Evolutionary conservation across 768 basidiomycete species (phyloP).

Genomic region (Pholiota molesta): DNA sequence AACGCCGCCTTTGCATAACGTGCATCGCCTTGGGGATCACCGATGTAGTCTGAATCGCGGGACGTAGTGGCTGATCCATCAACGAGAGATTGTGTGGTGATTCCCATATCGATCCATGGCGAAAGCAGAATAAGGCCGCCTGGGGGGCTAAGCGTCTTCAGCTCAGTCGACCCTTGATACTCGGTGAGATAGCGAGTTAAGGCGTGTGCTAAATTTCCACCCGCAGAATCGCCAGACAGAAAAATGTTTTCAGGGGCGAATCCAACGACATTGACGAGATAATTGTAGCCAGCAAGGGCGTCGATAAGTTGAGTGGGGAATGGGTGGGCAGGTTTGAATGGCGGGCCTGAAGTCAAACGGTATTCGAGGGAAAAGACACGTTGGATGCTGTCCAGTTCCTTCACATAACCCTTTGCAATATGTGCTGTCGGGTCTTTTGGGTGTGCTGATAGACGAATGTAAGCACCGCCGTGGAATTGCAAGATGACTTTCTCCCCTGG

Average conservation of each 20-base stretch:
- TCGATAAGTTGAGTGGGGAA: constrained; percentile 84
- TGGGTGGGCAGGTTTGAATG: constrained; percentile 41
- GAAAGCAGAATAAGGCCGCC: constrained; percentile 55
- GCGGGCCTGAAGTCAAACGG: constrained; percentile 57
- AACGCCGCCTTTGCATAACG: constrained; percentile 44
- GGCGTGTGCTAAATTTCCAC: constrained; percentile 71
- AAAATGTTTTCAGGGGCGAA: constrained; percentile 65
- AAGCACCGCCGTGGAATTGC: constrained; percentile 65
- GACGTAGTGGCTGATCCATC: constrained; percentile 32
- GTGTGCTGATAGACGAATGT: constrained; percentile 54
- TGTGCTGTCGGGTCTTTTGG: constrained; percentile 50
- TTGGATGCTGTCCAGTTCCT: constrained; percentile 43
- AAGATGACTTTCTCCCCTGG: constrained; percentile 62
- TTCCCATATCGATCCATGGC: constrained; percentile 58
- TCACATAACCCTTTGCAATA: constrained; percentile 49
- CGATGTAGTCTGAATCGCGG: constrained; percentile 26
- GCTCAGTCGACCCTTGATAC: constrained; percentile 34
- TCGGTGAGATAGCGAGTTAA: constrained; percentile 66
- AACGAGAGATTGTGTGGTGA: constrained; percentile 32
- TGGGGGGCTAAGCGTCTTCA: constrained; percentile 43
- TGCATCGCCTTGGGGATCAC: constrained; percentile 36
- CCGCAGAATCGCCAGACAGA: constrained; percentile 78
- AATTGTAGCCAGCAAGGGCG: constrained; percentile 70
- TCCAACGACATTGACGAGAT: constrained; percentile 61
- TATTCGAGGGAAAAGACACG: constrained; percentile 72